These are phyloP conservation scores for Microbotryum saponariae DNA, from an alignment of 1,284 basidiomycete genomes.

Conservation along the genomic window DNA sequence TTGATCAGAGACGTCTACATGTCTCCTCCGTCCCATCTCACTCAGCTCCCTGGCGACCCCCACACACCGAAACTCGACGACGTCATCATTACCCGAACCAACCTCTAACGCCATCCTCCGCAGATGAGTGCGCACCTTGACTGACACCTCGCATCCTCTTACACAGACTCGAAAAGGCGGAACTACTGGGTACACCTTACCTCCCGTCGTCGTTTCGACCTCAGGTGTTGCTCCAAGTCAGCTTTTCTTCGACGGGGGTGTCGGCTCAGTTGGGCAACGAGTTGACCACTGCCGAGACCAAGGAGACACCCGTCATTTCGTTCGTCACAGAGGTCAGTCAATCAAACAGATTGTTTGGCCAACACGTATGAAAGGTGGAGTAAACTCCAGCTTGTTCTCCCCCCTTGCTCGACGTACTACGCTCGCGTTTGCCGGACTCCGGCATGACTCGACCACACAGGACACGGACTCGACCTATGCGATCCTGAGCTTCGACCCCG, in stretches of 20 bases:
- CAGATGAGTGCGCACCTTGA: too few species aligned
- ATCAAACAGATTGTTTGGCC: background rate
- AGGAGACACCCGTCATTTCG: slow-evolving; percentile 51
- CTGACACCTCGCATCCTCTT: background rate
- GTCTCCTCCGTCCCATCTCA: background rate
- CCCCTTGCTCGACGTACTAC: too few species aligned
- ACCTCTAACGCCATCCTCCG: too few species aligned
- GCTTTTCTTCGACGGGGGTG: slow-evolving; percentile 50
- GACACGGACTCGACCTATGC: slow-evolving; percentile 50
- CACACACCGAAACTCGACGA: too few species aligned
- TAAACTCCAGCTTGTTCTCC: background rate
- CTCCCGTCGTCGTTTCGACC: slow-evolving; percentile 52
- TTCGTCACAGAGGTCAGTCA: slow-evolving; percentile 40
- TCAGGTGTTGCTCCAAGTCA: slow-evolving; percentile 44
- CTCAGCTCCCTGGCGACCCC: background rate
- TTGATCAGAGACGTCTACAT: background rate
- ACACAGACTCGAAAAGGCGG: slow-evolving; percentile 13
- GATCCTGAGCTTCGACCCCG: slow-evolving; percentile 59
- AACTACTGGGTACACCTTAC: slow-evolving; percentile 8
- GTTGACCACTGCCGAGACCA: slow-evolving; percentile 47
- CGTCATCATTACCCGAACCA: too few species aligned
- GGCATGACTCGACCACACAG: slow-evolving; percentile 1
- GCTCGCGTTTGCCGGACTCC: background rate
- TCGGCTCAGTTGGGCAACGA: slow-evolving; percentile 51
- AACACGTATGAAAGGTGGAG: background rate